These are phyloP conservation scores for Lepidium africanum DNA, from an alignment of 345 rosid species.

Conservation along the genomic window DNA sequence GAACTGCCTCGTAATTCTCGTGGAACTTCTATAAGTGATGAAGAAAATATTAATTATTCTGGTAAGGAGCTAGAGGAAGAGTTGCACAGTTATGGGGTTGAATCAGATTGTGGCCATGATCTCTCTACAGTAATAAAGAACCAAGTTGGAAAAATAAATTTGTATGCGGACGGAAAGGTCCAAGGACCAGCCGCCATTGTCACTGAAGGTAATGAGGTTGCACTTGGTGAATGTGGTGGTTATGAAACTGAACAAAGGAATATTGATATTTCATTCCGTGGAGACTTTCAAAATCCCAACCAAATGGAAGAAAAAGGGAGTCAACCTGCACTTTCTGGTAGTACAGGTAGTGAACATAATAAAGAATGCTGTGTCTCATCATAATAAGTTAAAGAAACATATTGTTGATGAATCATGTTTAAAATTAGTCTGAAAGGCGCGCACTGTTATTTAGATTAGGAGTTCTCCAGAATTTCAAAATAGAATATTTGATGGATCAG, in stretches of 20 bases:
- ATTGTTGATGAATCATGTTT: slow-evolving; percentile 19
- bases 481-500: slow-evolving; percentile 21
- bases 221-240: slow-evolving; percentile 14
- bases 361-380: slow-evolving; percentile 14
- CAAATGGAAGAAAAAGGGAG: slow-evolving; percentile 24
- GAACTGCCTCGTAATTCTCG: slow-evolving; percentile 21
- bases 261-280: slow-evolving; percentile 13
- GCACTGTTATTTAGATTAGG: slow-evolving; percentile 19
- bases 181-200: slow-evolving; percentile 31
- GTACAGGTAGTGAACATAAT: slow-evolving; percentile 15
- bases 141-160: slow-evolving; percentile 32
- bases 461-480: slow-evolving; percentile 13
- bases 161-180: slow-evolving; percentile 56
- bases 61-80: slow-evolving; percentile 43
- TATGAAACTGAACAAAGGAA: slow-evolving; percentile 19
- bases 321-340: slow-evolving; percentile 24
- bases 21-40: slow-evolving; percentile 40
- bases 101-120: slow-evolving; percentile 38
- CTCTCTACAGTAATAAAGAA: slow-evolving; percentile 31
- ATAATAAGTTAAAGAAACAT: slow-evolving; percentile 11
- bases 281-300: slow-evolving; percentile 21
- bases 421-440: slow-evolving; percentile 27
- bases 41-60: slow-evolving; percentile 51
- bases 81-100: slow-evolving; percentile 37
- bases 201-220: slow-evolving; percentile 25